Percentiles rank a stretch among this genome's conserved stretches.
These are phyloP conservation scores for Magnolia changhungtana DNA, from an alignment of 164 flowering plant species.

Conservation along the genomic window DNA sequence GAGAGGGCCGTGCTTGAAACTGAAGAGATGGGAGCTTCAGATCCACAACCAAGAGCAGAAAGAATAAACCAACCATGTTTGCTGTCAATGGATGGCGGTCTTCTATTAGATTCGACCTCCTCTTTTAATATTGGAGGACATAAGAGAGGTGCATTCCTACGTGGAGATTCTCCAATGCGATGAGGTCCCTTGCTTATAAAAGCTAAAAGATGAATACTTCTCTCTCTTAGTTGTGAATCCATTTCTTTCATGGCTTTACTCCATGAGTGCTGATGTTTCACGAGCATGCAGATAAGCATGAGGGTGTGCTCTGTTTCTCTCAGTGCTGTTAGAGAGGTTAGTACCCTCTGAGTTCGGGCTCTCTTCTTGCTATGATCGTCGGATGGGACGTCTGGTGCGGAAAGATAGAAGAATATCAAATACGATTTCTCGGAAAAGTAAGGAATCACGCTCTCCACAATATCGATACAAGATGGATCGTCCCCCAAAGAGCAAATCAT, in stretches of 20 bases:
- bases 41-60: constrained; percentile 44
- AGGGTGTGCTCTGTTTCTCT: constrained; percentile 76
- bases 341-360: constrained; percentile 52
- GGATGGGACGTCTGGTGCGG: constrained; percentile 63
- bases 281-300: constrained; percentile 63
- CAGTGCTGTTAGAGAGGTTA: constrained; percentile 52
- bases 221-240: constrained; percentile 77
- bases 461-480: constrained; percentile 35
- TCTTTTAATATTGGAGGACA: constrained; percentile 63
- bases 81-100: constrained; percentile 62
- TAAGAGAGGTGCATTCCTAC: constrained; percentile 44
- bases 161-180: constrained; percentile 47
- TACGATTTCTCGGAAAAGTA: constrained; percentile 64
- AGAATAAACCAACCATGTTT: constrained; percentile 84
- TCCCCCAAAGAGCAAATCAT: constrained; percentile 68
- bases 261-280: constrained; percentile 68
- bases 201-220: constrained; percentile 81
- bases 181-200: constrained; percentile 75
- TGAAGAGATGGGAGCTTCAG: constrained; percentile 31
- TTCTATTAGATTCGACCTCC: constrained; percentile 50
- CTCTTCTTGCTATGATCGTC: constrained; percentile 73
- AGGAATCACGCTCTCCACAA: constrained; percentile 52
- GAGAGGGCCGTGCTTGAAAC: constrained; percentile 30
- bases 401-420: constrained; percentile 57
- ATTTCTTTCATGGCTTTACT: constrained; percentile 56